These are phyloP conservation scores for Neurospora tetraspora DNA, from an alignment of 495 filamentous ascomycete genomes.

Conservation along the genomic window DNA sequence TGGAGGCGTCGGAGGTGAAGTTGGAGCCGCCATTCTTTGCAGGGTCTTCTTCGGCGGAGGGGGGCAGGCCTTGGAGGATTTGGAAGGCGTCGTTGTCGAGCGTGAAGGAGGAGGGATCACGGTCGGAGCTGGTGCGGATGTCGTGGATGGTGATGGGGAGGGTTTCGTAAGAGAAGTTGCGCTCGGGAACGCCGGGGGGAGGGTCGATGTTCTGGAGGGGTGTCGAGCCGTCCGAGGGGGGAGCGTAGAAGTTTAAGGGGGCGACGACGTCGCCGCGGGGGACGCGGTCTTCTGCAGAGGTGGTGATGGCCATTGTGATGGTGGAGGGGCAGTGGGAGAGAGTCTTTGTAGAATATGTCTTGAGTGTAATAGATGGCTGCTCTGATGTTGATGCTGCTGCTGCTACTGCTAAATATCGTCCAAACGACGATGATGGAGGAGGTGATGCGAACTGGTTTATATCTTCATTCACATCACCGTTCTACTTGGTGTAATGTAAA, in stretches of 20 bases:
- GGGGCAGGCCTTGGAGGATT: slow-evolving; percentile 41
- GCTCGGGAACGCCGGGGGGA: slow-evolving; percentile 49
- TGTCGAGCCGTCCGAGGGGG: slow-evolving; percentile 50
- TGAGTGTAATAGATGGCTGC: background rate
- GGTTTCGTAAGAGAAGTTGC: slow-evolving; percentile 49
- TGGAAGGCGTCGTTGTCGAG: slow-evolving; percentile 69
- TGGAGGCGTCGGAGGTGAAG: slow-evolving; percentile 55
- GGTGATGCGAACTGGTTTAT: background rate
- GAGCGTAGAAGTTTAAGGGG: slow-evolving; percentile 56
- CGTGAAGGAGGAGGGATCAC: slow-evolving; percentile 45
- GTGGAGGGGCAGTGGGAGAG: background rate
- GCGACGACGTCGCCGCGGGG: slow-evolving; percentile 59
- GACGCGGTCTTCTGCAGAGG: slow-evolving; percentile 20
- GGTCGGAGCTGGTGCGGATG: no score
- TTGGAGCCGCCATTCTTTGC: slow-evolving; percentile 13
- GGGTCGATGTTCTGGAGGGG: slow-evolving; percentile 65
- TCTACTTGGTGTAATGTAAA: no score
- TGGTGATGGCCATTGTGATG: slow-evolving; percentile 1
- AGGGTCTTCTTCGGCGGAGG: slow-evolving; percentile 31
- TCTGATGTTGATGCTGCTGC: background rate
- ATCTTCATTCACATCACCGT: background rate
- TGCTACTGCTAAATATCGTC: background rate
- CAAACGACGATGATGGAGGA: background rate
- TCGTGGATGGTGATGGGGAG: slow-evolving; percentile 48
- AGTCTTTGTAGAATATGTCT: background rate